A percentile compares a stretch with the other conserved stretches of the same genome.
Evolutionary conservation across 108 stramenopile genomes (phyloP).

Genomic region (Stephanodiscus minutulus): DNA sequence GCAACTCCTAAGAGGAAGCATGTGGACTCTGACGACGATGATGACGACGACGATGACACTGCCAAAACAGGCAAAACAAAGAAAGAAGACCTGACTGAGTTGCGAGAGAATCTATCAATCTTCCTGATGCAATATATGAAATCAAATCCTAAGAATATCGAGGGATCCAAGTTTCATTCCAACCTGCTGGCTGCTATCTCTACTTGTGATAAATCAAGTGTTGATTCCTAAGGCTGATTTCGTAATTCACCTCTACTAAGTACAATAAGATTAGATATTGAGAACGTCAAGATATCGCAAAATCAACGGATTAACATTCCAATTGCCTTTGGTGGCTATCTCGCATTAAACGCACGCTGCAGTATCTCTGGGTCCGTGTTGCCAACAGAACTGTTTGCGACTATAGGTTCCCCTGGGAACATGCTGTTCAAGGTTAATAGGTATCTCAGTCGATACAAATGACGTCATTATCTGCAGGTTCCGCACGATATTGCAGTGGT

Average conservation of each 20-base stretch:
- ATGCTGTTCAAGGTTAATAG: too few species aligned
- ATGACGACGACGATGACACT: slow-evolving; percentile 33
- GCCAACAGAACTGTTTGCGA: neutral
- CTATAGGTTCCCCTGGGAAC: too few species aligned
- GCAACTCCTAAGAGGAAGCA: slow-evolving; percentile 16
- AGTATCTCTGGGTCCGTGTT: neutral
- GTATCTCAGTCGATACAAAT: slow-evolving; percentile 1
- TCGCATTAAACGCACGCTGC: neutral
- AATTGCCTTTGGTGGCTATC: neutral
- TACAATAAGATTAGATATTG: neutral
- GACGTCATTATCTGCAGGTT: neutral
- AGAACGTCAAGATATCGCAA: neutral
- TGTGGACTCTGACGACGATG: slow-evolving; percentile 37
- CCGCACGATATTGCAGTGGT: neutral
- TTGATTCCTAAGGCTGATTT: neutral
- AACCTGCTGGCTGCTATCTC: slow-evolving; percentile 82
- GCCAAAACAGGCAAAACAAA: slow-evolving; percentile 20
- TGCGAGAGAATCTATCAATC: slow-evolving; percentile 69
- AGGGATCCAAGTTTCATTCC: slow-evolving; percentile 66
- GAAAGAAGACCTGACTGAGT: slow-evolving; percentile 50
- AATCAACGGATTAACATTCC: neutral
- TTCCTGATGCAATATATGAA: slow-evolving; percentile 84
- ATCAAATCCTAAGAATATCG: slow-evolving; percentile 81
- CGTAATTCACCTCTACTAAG: neutral
- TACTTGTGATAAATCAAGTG: neutral